phyloP scores from a whole-genome alignment of 257 asterid species.

The Gentiana dahurica region DNA sequence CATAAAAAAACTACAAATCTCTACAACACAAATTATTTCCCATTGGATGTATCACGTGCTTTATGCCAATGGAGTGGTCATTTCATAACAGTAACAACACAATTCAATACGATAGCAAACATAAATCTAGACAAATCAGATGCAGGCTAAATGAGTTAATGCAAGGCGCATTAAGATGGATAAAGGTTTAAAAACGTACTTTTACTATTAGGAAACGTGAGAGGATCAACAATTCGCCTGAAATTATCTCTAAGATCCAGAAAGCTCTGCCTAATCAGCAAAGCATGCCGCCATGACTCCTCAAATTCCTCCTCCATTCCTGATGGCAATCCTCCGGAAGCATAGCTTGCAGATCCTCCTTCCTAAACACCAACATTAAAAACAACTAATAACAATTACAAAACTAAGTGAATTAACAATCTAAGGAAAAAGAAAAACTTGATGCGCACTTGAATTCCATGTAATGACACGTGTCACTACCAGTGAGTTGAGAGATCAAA shows the following conservation, averaged over 20 bases:
- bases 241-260: conserved; percentile 88
- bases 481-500: conserved; percentile 47
- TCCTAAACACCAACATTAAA: conserved; percentile 25
- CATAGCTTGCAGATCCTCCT: conserved; percentile 48
- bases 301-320: conserved; percentile 94
- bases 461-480: conserved; percentile 47
- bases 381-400: neutral
- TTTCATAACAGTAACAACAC: neutral
- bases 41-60: too few species aligned
- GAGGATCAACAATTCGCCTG: conserved; percentile 67
- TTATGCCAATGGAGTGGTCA: neutral
- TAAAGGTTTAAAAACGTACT: conserved; percentile 26
- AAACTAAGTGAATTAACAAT: neutral
- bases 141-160: too few species aligned
- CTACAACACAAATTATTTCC: too few species aligned
- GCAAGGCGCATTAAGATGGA: too few species aligned
- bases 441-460: conserved; percentile 54
- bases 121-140: too few species aligned
- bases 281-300: conserved; percentile 72
- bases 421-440: neutral
- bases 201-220: conserved; percentile 32
- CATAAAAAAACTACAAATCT: neutral
- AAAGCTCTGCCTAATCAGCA: conserved; percentile 74
- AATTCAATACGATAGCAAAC: neutral
- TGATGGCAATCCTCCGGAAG: conserved; percentile 78